Evolutionary conservation across 2,329 filamentous ascomycete species (phyloP).

Genomic region (Sporothrix inflata): DNA sequence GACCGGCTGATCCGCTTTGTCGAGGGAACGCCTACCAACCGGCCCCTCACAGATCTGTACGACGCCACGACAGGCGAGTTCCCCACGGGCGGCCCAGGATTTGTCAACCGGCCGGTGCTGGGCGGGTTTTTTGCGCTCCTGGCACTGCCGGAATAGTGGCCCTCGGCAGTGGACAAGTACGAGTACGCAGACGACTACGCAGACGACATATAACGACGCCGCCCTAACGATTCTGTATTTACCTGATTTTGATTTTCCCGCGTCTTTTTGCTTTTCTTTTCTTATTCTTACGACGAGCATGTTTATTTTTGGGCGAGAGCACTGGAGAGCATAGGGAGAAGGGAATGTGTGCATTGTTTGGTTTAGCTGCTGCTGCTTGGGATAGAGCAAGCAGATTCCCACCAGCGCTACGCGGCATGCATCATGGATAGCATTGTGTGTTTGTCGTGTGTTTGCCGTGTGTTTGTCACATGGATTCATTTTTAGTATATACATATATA

Average conservation of each 20-base stretch:
- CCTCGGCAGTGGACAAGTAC: background rate
- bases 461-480: slow-evolving; percentile 6
- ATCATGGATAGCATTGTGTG: slow-evolving; percentile 1
- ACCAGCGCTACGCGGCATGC: background rate
- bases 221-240: background rate
- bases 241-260: background rate
- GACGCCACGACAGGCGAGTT: slow-evolving; percentile 71
- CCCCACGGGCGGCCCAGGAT: slow-evolving; percentile 59
- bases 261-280: background rate
- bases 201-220: background rate
- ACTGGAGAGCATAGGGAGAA: background rate
- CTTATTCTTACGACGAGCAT: slow-evolving; percentile 6
- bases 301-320: background rate
- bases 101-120: slow-evolving; percentile 77
- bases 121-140: slow-evolving; percentile 81
- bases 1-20: slow-evolving; percentile 73
- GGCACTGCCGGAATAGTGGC: slow-evolving; percentile 52
- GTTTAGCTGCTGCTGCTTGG: background rate
- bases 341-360: background rate
- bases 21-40: slow-evolving; percentile 70
- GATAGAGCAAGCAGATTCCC: slow-evolving; percentile 13
- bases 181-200: background rate
- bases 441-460: background rate
- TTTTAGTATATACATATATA: slow-evolving; percentile 1
- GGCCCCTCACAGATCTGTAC: slow-evolving; percentile 77